Base-by-base conservation (phyloP, 768 basidiomycete genomes). In the Cystofilobasidium macerans region DNA sequence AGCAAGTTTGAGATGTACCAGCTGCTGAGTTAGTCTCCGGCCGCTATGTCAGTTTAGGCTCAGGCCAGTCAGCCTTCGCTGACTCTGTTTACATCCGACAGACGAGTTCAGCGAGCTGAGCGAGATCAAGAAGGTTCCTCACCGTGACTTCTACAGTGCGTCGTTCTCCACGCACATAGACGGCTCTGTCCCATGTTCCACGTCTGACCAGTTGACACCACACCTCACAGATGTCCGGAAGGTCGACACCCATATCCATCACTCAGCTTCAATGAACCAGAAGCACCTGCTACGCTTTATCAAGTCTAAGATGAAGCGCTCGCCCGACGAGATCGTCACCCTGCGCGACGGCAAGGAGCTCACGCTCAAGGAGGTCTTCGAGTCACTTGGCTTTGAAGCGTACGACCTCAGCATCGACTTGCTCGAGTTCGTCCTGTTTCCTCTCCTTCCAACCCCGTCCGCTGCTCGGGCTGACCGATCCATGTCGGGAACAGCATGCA, bases 231-330 rank as follows among this genome's bases (percentile, higher is more conserved):
- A 99, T 74, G 81, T 91, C 59, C 85, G 95, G 30, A 99, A 99
- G 67, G 95, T 99, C 67, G 95, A 99, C 74, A 99, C 95, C 11
- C 95, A 99, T 76, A 89, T 99, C 33, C 95, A 99, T 72, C 90
- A 98, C 75, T 94, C 94, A 4, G 95, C 93, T 68, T 89, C 89
- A 77, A 97, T 98, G 93, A 99, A 99, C 75, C 95, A 99, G 76
- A 99, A 99, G 76, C 95, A 99, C 78, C 78, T 99, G 24, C 79
- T 99, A 16, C 89, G 95, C 12, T 98, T 99, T 78, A 97, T 99
- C 79, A 99, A 99, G 76, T 85, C 86, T n/a, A 94, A 94, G 75
- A 93, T 95, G 90, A 92, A 91, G 78, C 84, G 84, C 28, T 84
- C 81, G 70, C 86, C 91, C 1, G 73, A 92, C 57, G 90, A 99